phyloP scores from a whole-genome alignment of 2,329 filamentous ascomycete species.

The Verruconis gallopava region DNA sequence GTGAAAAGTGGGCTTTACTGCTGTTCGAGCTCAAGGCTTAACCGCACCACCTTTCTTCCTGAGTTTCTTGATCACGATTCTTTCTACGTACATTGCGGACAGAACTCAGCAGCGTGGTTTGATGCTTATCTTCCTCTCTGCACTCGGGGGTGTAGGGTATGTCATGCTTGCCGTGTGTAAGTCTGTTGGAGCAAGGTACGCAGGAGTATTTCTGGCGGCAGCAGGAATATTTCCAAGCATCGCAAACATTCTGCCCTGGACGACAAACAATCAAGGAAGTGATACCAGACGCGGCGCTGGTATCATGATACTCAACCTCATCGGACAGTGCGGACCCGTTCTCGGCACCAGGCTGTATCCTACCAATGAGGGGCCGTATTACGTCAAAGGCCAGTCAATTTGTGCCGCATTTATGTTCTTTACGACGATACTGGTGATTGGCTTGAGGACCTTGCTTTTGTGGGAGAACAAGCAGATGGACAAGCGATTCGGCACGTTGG shows the following conservation, averaged over 20 bases:
- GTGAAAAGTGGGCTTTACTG: conserved; percentile 54
- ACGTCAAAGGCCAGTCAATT: conserved; percentile 35
- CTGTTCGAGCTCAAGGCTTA: conserved; percentile 59
- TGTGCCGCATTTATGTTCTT: conserved; percentile 39
- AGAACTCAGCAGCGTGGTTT: conserved; percentile 46
- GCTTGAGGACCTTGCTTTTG: conserved; percentile 19
- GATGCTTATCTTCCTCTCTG: conserved; percentile 56
- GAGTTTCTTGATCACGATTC: conserved; percentile 58
- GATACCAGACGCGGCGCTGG: conserved; percentile 59
- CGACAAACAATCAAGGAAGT: conserved; percentile 66
- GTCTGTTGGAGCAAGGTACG: conserved; percentile 42
- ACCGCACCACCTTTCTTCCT: conserved; percentile 69
- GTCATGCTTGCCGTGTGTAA: conserved; percentile 43
- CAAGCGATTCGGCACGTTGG: conserved; percentile 40
- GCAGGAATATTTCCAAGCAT: conserved; percentile 81
- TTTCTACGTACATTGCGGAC: conserved; percentile 63
- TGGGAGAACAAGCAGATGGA: conserved; percentile 27
- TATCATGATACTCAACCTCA: conserved; percentile 66
- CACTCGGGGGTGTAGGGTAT: conserved; percentile 51
- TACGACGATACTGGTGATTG: conserved; percentile 20
- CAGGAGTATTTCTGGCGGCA: conserved; percentile 65
- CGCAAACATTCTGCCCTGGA: conserved; percentile 39
- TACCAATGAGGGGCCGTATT: conserved; percentile 36
- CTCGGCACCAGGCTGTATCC: conserved; percentile 42
- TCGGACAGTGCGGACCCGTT: conserved; percentile 67